Conservation (phyloP, 768 basidiomycete genomes). For the Hydnum rufescens region DNA sequence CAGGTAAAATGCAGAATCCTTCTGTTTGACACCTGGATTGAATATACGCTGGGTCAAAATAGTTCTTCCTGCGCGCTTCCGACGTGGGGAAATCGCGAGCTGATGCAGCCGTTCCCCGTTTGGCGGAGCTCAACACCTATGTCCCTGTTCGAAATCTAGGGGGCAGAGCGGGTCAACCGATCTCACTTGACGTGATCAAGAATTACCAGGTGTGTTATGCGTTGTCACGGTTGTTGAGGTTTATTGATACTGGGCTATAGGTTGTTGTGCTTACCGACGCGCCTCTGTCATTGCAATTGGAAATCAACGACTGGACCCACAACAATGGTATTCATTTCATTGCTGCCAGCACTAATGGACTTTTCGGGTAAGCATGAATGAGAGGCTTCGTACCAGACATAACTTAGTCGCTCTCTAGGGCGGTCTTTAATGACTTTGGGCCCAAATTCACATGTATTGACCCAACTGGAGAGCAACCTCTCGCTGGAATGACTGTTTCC, state of each 20-base stretch:
- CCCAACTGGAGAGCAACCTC: constrained; percentile 89
- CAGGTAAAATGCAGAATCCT: constrained; percentile 59
- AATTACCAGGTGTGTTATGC: constrained; percentile 59
- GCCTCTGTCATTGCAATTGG: constrained; percentile 61
- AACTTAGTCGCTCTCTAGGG: constrained; percentile 27
- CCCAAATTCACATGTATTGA: constrained; percentile 88
- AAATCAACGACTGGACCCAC: constrained; percentile 94
- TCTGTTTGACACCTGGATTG: constrained; percentile 1
- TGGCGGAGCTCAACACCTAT: constrained; percentile 89
- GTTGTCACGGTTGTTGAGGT: constrained; percentile 2
- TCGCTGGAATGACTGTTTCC: constrained; percentile 89
- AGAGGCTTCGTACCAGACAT: background rate
- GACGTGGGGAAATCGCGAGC: constrained; percentile 83
- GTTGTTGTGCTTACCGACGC: constrained; percentile 77
- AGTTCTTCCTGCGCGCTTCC: constrained; percentile 85
- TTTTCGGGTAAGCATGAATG: constrained; percentile 56
- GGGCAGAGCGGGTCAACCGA: constrained; percentile 53
- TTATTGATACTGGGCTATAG: constrained; percentile 21
- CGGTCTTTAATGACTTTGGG: constrained; percentile 94
- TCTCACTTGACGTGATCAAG: constrained; percentile 62
- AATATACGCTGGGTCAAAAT: constrained; percentile 1
- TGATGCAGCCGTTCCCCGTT: constrained; percentile 63
- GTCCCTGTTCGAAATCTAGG: constrained; percentile 83
- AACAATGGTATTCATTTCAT: constrained; percentile 79
- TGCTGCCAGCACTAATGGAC: constrained; percentile 72